Base-by-base conservation (phyloP, 805 yeast genomes). In the Metschnikowia cerradonensis region DNA sequence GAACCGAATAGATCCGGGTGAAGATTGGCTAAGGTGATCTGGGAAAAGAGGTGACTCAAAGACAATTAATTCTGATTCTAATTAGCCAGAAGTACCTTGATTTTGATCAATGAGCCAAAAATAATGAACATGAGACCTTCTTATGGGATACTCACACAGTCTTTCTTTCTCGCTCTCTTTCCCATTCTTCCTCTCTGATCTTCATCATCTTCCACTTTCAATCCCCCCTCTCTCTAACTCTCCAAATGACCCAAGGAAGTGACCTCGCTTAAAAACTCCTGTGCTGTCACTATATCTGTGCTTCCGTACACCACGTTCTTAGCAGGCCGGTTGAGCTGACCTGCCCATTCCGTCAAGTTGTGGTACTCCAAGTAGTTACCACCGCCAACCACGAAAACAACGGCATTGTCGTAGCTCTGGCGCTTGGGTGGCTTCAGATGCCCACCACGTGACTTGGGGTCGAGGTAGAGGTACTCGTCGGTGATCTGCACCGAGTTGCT, bases 341-440 rank as follows among this genome's bases (percentile, higher is more conserved):
- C 65, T 0, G 82, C 81, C 95, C 96, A 91, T 67, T 91, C 96
- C 67, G 89, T 96, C 62, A 94, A 78, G 63, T 92, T 92, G 52
- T 91, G 95, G 65, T 92, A 94, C 71, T 94, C 99, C 55, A 88
- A 72, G 65, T 90, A 94, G 67, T 89, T 91, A 44, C 98, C 98
- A 34, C 99, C 99, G 23, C 99, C 99, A 50, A 94, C 91, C 47
- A 91, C 89, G 67, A 94, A 94, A 19, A 94, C 96, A 45, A 89
- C 72, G 1, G 95, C 82, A 58, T 90, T 94, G 52, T 82, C 83
- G 66, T 88, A 90, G 10, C 84, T 73, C 58, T 85, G 88, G 63
- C 96, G 82, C 66, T 83, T 86, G 36, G 97, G 97, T 35, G 91
- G 92, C 60, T 86, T 83, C 3, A 96, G 83, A 60, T 86, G 91